A percentile compares a stretch with the other conserved stretches of the same genome.
These are phyloP conservation scores for Hericium alpestre DNA, from an alignment of 768 basidiomycete species.

Conservation along the genomic window DNA sequence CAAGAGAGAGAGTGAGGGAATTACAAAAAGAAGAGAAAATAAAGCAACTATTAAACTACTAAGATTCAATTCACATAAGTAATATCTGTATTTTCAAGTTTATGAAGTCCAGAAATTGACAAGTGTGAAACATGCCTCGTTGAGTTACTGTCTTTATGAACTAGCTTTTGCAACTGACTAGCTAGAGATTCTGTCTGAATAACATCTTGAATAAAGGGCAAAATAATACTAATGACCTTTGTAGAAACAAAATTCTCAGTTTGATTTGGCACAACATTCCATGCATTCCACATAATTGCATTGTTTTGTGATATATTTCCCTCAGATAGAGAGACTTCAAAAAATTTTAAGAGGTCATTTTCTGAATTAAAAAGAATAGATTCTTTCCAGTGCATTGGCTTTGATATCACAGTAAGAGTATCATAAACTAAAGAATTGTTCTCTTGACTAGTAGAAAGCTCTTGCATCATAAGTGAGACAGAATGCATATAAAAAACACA, in stretches of 20 bases:
- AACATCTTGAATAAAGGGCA: not conserved
- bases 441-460: not conserved
- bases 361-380: not conserved
- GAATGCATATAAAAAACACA: not conserved
- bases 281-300: not conserved
- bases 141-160: too few relatives aligned
- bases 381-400: not conserved
- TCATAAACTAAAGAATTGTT: not conserved
- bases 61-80: too few relatives aligned
- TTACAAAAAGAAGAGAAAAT: too few relatives aligned
- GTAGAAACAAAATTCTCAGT: not conserved
- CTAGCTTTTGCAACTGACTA: too few relatives aligned
- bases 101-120: too few relatives aligned
- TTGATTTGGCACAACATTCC: not conserved
- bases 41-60: too few relatives aligned
- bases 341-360: not conserved
- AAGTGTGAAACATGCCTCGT: too few relatives aligned
- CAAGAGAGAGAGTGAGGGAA: too few relatives aligned
- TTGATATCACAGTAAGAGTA: not conserved
- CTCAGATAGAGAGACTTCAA: not conserved
- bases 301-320: not conserved
- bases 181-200: not conserved
- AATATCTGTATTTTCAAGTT: too few relatives aligned
- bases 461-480: not conserved
- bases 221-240: not conserved